phyloP scores from a whole-genome alignment of 352 stramenopile species.

The Poterioochromonas sp. region DNA sequence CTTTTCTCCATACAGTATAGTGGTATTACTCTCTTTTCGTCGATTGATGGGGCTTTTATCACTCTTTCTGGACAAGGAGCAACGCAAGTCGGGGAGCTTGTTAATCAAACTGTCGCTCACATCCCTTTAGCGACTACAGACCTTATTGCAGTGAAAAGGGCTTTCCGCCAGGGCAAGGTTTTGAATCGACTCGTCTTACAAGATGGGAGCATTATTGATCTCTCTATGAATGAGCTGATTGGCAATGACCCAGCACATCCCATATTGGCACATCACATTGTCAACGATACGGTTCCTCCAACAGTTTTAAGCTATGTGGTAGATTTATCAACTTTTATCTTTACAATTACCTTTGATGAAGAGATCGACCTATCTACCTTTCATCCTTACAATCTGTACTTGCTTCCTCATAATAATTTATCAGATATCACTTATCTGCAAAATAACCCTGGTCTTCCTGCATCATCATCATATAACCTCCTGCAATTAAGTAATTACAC shows the following conservation, averaged over 20 bases:
- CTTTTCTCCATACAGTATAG: not conserved
- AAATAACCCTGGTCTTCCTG: not conserved
- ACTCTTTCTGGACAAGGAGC: not conserved
- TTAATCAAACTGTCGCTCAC: not conserved
- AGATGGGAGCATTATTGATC: not conserved
- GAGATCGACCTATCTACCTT: not conserved
- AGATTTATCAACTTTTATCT: not conserved
- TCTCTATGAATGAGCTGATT: not conserved
- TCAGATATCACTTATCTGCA: not conserved
- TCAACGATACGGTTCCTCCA: not conserved
- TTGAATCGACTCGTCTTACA: not conserved
- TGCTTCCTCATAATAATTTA: not conserved
- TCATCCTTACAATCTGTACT: not conserved
- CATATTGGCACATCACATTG: not conserved
- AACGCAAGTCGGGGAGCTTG: not conserved
- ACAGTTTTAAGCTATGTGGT: not conserved
- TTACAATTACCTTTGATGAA: constrained; percentile 13
- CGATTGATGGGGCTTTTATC: not conserved
- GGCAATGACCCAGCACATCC: not conserved
- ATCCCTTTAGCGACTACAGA: not conserved
- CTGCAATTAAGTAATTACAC: not conserved
- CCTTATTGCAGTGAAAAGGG: not conserved
- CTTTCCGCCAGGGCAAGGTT: not conserved
- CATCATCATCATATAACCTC: not conserved
- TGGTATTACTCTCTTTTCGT: not conserved